Base-by-base conservation (phyloP, 2,329 filamentous ascomycete species). In the Fusarium acutatum region DNA sequence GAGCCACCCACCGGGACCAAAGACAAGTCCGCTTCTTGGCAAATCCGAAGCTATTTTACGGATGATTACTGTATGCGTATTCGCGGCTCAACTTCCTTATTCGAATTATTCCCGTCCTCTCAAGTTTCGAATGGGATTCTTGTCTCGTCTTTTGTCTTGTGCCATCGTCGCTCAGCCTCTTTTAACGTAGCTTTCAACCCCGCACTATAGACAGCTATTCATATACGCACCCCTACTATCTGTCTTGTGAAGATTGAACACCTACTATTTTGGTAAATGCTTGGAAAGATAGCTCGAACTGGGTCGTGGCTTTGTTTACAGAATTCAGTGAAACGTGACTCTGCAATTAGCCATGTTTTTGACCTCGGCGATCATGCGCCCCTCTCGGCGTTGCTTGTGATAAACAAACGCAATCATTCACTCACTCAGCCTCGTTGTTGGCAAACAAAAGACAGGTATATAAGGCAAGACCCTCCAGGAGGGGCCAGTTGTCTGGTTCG, bases 351-450 rank as follows among this genome's bases (percentile, higher is more conserved):
- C 32, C 56, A 37, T 46, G 13, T 17, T 15, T 32, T 73, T 37
- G 62, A 68, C 71, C 71, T 74, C 71, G 71, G 71, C 67, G 70
- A 53, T 46, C 37, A 43, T 56, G 60, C 40, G 52, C 54, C 57
- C 40, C 52, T 54, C 64, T 73, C 57, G 71, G 65, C 40, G 35
- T 73, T 73, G 71, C 71, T 71, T 71, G 71, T 73, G 71, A 73
- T 68, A 49, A 30, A 69, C 43, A 53, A 38, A 15, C 37, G 22
- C 40, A 30, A 40, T 46, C 26, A 22, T 15, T 28, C 14, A 28
- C 14, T 46, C 37, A 34, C 22, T 26, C 50, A 37, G 61, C 50
- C 61, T 60, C 50, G 40, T 34, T 34, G 14, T 41, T 43, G 35
- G 20, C 26, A 22, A 49, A 49, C 54, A 60, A 54, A 44, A 53